A percentile compares a stretch with the other conserved stretches of the same genome.
Evolutionary conservation across 2,329 filamentous ascomycete genomes (phyloP).

Genomic region (Penicillium sp.): DNA sequence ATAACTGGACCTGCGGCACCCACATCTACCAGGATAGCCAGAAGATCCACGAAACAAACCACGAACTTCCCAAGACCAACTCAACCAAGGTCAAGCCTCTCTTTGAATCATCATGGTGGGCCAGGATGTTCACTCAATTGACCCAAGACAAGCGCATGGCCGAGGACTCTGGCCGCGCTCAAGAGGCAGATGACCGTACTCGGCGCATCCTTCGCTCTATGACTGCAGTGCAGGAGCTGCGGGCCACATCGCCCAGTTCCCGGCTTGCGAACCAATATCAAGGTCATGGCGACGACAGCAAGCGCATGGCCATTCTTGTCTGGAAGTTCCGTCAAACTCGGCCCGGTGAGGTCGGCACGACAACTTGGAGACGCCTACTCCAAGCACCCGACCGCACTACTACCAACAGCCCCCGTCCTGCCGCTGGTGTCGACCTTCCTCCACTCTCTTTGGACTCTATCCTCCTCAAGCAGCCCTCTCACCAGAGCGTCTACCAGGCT

Average conservation of each 20-base stretch:
- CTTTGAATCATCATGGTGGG: conserved; percentile 51
- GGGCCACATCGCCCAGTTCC: conserved; percentile 32
- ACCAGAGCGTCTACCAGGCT: conserved; percentile 32
- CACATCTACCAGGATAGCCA: conserved; percentile 43
- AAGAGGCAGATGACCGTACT: conserved; percentile 36
- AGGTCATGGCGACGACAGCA: conserved; percentile 29
- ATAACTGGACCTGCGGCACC: conserved; percentile 47
- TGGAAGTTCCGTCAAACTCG: conserved; percentile 51
- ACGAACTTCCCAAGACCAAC: conserved; percentile 36
- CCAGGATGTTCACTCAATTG: conserved; percentile 42
- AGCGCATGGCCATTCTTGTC: conserved; percentile 46
- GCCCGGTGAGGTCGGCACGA: conserved; percentile 42
- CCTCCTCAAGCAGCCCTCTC: conserved; percentile 33
- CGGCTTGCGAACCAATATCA: conserved; percentile 30
- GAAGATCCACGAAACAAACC: conserved; percentile 31
- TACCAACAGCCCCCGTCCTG: conserved; percentile 40
- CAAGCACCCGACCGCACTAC: conserved; percentile 38
- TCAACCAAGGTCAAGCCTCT: conserved; percentile 45
- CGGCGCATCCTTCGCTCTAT: conserved; percentile 43
- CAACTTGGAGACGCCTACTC: conserved; percentile 47
- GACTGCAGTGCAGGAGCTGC: conserved; percentile 49
- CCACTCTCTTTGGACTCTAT: conserved; percentile 40
- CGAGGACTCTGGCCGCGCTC: conserved; percentile 37
- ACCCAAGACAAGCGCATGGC: conserved; percentile 43
- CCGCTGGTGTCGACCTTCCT: conserved; percentile 35